Percentiles rank a stretch among this genome's conserved stretches.
phyloP scores from a whole-genome alignment of 2,329 filamentous ascomycete genomes.

The Pseudogymnoascus sp. region DNA sequence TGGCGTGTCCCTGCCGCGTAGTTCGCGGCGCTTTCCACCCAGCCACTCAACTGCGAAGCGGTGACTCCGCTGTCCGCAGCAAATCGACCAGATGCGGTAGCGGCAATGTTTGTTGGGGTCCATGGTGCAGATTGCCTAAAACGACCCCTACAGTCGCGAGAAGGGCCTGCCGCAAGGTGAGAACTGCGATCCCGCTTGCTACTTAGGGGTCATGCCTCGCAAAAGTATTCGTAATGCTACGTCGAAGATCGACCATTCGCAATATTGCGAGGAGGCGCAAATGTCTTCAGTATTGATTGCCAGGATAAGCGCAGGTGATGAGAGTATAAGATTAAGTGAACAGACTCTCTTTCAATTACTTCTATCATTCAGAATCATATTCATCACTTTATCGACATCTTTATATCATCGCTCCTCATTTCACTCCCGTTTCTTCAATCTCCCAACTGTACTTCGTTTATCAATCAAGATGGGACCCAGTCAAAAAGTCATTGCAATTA shows the following conservation, averaged over 20 bases:
- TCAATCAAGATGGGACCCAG: conserved; percentile 15
- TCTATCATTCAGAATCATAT: background rate
- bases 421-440: background rate
- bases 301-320: background rate
- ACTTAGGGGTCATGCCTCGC: background rate
- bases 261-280: background rate
- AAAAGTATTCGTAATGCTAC: background rate
- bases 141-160: background rate
- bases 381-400: background rate
- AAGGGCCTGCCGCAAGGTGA: background rate
- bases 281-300: background rate
- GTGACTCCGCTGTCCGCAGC: background rate
- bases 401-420: background rate
- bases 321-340: background rate
- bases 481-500: conserved; percentile 20
- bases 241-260: background rate
- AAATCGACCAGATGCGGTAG: background rate
- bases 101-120: background rate
- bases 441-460: background rate
- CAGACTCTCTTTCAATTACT: background rate
- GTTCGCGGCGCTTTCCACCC: no score
- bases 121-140: background rate
- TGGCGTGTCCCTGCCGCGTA: no score
- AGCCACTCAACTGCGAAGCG: no score
- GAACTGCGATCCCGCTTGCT: background rate